These are phyloP conservation scores for Pseudopithomyces chartarum DNA, from an alignment of 2,329 filamentous ascomycete species.

Conservation along the genomic window DNA sequence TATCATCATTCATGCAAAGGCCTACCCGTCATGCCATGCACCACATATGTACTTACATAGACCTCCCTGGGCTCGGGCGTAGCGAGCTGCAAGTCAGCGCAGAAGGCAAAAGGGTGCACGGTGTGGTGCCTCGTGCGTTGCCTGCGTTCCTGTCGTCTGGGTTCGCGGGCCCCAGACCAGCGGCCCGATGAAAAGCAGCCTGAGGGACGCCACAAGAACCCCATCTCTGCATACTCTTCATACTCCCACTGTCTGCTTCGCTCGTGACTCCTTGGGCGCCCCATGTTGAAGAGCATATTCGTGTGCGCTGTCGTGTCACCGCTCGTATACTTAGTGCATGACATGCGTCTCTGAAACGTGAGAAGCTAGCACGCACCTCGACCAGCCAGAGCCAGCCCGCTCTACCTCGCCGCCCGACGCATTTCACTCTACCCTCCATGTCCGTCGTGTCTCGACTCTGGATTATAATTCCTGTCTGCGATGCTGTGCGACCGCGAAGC, in stretches of 20 bases:
- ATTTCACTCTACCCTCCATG: neutral
- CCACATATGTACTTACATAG: neutral
- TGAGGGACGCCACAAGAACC: neutral
- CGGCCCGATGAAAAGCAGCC: neutral
- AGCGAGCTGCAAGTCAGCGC: neutral
- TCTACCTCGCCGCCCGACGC: neutral
- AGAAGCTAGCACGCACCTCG: neutral
- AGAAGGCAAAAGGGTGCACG: neutral
- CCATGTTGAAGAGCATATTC: neutral
- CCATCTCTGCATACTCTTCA: neutral
- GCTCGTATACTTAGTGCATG: slow-evolving; percentile 12
- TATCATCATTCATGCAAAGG: neutral
- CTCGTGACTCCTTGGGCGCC: neutral
- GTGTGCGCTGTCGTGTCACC: slow-evolving; percentile 5
- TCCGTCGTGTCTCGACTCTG: slow-evolving; percentile 4
- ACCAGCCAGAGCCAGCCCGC: neutral
- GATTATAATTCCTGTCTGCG: slow-evolving; percentile 1
- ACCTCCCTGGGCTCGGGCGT: neutral
- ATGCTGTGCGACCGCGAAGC: slow-evolving; percentile 14
- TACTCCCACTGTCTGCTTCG: neutral
- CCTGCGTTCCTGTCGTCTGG: neutral
- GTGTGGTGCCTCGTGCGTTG: neutral
- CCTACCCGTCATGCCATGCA: neutral
- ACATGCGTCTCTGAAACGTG: slow-evolving; percentile 14
- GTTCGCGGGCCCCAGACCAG: neutral